phyloP scores from a whole-genome alignment of 306 rosid species.

The Trifolium fragiferum region DNA sequence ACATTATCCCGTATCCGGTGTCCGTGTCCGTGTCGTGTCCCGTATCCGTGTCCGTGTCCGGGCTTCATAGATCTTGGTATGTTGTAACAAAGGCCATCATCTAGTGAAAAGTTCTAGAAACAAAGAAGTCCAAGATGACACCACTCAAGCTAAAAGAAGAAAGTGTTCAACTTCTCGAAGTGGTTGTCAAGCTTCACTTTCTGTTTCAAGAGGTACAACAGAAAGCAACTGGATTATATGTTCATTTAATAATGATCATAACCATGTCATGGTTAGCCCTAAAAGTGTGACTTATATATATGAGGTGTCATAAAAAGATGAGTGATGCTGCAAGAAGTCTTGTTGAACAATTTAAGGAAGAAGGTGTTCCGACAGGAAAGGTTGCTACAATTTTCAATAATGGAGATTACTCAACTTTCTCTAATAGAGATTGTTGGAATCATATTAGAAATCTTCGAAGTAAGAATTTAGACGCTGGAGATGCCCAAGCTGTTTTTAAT shows the following conservation, averaged over 20 bases:
- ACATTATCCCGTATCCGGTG: too few relatives aligned
- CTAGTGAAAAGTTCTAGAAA: neutral
- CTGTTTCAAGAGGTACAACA: too few relatives aligned
- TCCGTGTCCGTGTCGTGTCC: too few relatives aligned
- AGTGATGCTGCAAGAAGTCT: neutral
- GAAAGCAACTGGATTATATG: too few relatives aligned
- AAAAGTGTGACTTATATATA: neutral
- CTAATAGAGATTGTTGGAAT: neutral
- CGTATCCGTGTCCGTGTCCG: too few relatives aligned
- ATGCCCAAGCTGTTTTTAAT: too few relatives aligned
- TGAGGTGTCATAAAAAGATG: neutral
- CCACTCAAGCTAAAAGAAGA: neutral
- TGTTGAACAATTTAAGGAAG: neutral
- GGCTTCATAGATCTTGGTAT: too few relatives aligned
- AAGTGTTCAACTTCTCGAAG: too few relatives aligned
- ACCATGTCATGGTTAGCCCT: too few relatives aligned
- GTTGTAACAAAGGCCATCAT: too few relatives aligned
- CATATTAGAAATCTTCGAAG: neutral
- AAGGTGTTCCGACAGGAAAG: neutral
- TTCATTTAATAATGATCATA: too few relatives aligned
- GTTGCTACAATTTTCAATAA: neutral
- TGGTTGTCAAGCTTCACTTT: too few relatives aligned
- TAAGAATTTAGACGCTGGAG: neutral
- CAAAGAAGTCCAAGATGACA: neutral
- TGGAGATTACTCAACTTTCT: neutral